Conservation (phyloP, 331 rosid genomes). For the Pyrus hybrid region DNA sequence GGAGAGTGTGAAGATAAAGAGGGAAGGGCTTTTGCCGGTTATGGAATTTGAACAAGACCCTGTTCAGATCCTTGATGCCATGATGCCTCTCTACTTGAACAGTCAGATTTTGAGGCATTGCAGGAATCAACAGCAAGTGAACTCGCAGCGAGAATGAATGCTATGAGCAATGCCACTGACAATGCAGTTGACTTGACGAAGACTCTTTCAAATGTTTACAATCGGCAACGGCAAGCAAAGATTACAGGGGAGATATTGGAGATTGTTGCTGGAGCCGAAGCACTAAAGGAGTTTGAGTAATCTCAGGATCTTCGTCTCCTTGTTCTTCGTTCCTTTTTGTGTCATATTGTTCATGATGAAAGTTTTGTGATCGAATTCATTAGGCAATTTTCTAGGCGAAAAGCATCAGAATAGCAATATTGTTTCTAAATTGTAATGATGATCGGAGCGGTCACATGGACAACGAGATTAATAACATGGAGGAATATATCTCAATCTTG, state of each 20-base stretch:
- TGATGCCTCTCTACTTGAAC: conserved; percentile 84
- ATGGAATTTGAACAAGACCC: conserved; percentile 84
- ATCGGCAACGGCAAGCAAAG: conserved; percentile 64
- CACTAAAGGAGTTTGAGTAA: conserved; percentile 38
- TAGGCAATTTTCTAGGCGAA: neutral
- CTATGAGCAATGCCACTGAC: conserved; percentile 74
- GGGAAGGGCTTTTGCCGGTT: conserved; percentile 30
- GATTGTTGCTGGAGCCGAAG: conserved; percentile 85
- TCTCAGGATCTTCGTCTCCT: neutral
- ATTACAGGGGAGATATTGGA: conserved; percentile 79
- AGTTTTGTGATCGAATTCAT: neutral
- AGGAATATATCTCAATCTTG: neutral
- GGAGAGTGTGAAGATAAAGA: conserved; percentile 20
- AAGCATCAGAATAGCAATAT: neutral
- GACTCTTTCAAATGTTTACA: conserved; percentile 42
- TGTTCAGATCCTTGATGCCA: conserved; percentile 76
- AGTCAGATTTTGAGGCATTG: conserved; percentile 65
- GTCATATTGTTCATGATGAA: neutral
- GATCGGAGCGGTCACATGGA: neutral
- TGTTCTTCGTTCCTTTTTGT: neutral
- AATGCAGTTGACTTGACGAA: conserved; percentile 62
- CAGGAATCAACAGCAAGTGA: conserved; percentile 85
- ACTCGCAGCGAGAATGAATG: conserved; percentile 77
- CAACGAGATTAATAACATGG: neutral
- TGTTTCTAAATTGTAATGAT: neutral